These are phyloP conservation scores for Ustilago tritici DNA, from an alignment of 1,284 basidiomycete genomes.

Conservation along the genomic window DNA sequence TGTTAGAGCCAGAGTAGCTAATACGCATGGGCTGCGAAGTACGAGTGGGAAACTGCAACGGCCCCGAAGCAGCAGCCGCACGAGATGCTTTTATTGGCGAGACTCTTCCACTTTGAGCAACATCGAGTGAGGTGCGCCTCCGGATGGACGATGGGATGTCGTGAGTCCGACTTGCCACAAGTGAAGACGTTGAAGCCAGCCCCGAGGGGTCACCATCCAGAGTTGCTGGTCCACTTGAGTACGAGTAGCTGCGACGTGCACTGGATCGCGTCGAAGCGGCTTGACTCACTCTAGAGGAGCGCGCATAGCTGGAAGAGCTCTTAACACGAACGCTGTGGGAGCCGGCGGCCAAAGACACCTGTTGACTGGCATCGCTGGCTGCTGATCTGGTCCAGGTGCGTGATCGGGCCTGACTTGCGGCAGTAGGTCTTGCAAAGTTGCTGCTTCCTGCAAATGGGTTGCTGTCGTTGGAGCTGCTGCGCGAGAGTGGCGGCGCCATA, in stretches of 20 bases:
- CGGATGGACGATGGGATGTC: constrained; percentile 8
- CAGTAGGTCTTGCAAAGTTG: constrained; percentile 54
- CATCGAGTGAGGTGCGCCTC: constrained; percentile 23
- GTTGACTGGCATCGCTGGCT: constrained; percentile 30
- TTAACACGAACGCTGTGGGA: constrained; percentile 21
- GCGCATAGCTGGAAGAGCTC: background rate
- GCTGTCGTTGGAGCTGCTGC: constrained; percentile 19
- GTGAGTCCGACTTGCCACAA: constrained; percentile 4
- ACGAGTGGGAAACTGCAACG: constrained; percentile 39
- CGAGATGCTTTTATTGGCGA: constrained; percentile 12
- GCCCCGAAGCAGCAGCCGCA: constrained; percentile 10
- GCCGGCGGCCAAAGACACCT: background rate
- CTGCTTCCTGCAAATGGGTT: constrained; percentile 7
- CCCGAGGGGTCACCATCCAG: constrained; percentile 9
- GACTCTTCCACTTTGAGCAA: constrained; percentile 12
- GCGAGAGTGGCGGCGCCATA: constrained; percentile 18
- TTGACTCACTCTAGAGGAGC: constrained; percentile 15
- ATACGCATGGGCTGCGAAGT: constrained; percentile 41
- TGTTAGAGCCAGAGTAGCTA: constrained; percentile 33
- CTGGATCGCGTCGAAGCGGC: constrained; percentile 21
- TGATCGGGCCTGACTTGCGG: constrained; percentile 53
- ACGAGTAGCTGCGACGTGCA: constrained; percentile 37
- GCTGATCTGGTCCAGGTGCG: constrained; percentile 30
- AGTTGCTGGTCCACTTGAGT: constrained; percentile 22
- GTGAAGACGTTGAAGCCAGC: background rate